Evolutionary conservation across 139 green algal genomes (phyloP).

Genomic region (Chlamydomonas incerta): DNA sequence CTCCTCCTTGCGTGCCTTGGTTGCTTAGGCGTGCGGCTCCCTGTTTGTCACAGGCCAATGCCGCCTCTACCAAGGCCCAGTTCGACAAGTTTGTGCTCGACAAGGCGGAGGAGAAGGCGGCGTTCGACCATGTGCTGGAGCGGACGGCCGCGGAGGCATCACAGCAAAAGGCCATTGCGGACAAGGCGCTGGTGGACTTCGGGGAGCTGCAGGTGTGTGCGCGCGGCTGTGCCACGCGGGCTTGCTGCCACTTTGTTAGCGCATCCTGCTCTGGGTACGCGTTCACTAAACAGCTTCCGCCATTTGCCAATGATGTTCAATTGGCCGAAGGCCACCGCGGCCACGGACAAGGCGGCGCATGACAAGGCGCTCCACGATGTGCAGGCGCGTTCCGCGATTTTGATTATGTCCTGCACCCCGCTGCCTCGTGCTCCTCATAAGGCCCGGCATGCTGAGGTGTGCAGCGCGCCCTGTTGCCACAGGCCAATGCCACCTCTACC

Average conservation of each 20-base stretch:
- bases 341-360: not conserved
- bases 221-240: not conserved
- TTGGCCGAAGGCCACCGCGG: too few relatives aligned
- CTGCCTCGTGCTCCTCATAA: too few relatives aligned
- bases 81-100: constrained; percentile 8
- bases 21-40: not conserved
- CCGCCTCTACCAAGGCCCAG: not conserved
- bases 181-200: constrained; percentile 28
- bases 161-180: not conserved
- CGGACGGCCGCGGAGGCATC: not conserved
- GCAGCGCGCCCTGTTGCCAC: too few relatives aligned
- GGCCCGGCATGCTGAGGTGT: too few relatives aligned
- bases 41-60: not conserved
- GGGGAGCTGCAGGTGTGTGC: not conserved
- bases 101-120: constrained; percentile 22
- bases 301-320: too few relatives aligned
- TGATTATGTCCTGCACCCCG: too few relatives aligned
- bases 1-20: too few relatives aligned
- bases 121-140: not conserved
- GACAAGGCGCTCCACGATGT: not conserved
- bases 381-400: too few relatives aligned
- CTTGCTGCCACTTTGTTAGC: not conserved
- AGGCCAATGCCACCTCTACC: not conserved
- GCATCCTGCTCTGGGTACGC: too few relatives aligned
- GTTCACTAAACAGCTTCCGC: too few relatives aligned